These are phyloP conservation scores for Poa pratensis DNA, from an alignment of 176 grass and related monocot genomes.

Conservation along the genomic window DNA sequence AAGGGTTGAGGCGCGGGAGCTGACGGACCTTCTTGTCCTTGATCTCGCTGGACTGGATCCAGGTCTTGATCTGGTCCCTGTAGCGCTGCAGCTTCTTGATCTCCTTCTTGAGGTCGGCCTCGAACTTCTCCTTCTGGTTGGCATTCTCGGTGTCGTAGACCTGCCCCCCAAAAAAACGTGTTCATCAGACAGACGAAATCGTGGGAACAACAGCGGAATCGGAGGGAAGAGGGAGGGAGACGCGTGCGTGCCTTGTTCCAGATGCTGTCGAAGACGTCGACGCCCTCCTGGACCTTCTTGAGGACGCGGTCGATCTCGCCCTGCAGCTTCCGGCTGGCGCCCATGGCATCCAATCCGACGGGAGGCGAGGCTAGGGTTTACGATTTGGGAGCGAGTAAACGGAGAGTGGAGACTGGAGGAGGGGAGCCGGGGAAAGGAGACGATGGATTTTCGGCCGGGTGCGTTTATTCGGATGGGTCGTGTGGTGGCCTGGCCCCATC, in stretches of 20 bases:
- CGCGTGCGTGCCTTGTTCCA: slow-evolving; percentile 80
- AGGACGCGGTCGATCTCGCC: slow-evolving; percentile 99
- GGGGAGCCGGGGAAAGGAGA: slow-evolving; percentile 1
- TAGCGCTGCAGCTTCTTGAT: slow-evolving; percentile 99
- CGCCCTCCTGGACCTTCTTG: slow-evolving; percentile 99
- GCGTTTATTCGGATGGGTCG: background rate
- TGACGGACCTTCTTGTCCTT: slow-evolving; percentile 95
- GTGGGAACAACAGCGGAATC: background rate
- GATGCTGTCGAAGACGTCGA: slow-evolving; percentile 98
- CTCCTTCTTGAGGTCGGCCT: slow-evolving; percentile 99
- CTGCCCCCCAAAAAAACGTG: slow-evolving; percentile 30
- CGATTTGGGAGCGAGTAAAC: slow-evolving; percentile 39
- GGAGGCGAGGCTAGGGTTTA: slow-evolving; percentile 52
- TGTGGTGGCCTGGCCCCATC: too few species aligned
- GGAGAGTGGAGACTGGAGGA: background rate
- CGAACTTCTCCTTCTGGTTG: slow-evolving; percentile 99
- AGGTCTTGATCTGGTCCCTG: slow-evolving; percentile 99
- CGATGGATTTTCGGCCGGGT: background rate
- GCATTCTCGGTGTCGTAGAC: slow-evolving; percentile 98
- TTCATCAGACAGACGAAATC: background rate
- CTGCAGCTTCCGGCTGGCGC: slow-evolving; percentile 91
- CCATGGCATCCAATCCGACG: slow-evolving; percentile 56
- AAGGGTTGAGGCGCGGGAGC: background rate
- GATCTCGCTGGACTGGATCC: slow-evolving; percentile 99
- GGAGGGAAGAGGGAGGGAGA: background rate